Conservation (phyloP, 352 stramenopile genomes). For the Pythium sp. region DNA sequence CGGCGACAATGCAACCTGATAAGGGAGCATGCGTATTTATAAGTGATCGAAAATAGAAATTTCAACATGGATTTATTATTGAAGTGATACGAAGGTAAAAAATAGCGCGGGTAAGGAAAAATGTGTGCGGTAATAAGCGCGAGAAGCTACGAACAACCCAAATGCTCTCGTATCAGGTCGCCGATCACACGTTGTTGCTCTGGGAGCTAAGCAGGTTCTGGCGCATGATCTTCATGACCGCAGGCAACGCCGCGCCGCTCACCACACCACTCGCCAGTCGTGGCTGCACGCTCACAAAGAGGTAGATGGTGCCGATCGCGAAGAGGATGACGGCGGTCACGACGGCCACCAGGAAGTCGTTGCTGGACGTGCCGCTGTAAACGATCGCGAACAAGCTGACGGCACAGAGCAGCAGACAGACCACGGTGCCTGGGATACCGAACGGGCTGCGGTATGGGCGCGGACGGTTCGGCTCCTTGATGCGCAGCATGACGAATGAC, state of each 20-base stretch:
- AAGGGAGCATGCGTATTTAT: neutral
- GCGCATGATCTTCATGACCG: constrained; percentile 25
- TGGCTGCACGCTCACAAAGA: constrained; percentile 29
- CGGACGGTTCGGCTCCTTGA: constrained; percentile 40
- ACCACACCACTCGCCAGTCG: constrained; percentile 17
- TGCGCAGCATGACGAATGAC: constrained; percentile 57
- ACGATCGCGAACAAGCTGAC: constrained; percentile 58
- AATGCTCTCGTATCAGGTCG: neutral
- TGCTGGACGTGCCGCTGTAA: constrained; percentile 50
- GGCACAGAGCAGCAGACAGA: constrained; percentile 44
- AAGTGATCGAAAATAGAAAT: neutral
- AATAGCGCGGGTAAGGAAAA: neutral
- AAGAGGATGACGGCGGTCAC: constrained; percentile 49
- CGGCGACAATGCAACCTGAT: neutral
- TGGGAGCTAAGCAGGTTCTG: constrained; percentile 28
- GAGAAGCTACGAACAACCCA: neutral
- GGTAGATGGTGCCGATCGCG: constrained; percentile 40
- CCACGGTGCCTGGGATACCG: constrained; percentile 42
- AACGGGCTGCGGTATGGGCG: constrained; percentile 62
- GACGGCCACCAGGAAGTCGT: constrained; percentile 60
- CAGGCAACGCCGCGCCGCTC: constrained; percentile 18
- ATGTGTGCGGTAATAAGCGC: neutral
- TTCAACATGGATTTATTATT: neutral
- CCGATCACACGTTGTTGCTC: neutral
- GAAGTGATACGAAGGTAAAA: neutral